phyloP scores from a whole-genome alignment of 495 filamentous ascomycete genomes.

The Hypoxylon lenormandii region DNA sequence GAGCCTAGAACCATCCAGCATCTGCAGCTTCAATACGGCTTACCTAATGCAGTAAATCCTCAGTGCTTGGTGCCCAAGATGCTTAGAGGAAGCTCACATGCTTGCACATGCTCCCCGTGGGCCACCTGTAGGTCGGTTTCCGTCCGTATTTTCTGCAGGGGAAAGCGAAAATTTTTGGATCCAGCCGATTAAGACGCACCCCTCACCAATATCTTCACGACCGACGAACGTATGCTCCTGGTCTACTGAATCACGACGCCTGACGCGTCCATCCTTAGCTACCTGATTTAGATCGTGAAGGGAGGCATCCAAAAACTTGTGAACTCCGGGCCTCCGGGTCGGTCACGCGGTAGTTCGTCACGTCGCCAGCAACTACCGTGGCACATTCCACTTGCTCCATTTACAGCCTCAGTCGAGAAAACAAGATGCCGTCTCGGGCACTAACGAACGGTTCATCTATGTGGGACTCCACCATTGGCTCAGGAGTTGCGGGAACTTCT shows the following conservation, averaged over 20 bases:
- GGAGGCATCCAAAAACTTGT: slow-evolving; percentile 12
- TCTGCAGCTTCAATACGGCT: slow-evolving; percentile 30
- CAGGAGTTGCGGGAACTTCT: slow-evolving; percentile 14
- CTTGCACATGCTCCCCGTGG: slow-evolving; percentile 16
- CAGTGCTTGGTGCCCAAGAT: slow-evolving; percentile 36
- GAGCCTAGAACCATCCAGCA: slow-evolving; percentile 41
- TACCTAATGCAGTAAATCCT: slow-evolving; percentile 34
- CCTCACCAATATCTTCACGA: slow-evolving; percentile 19
- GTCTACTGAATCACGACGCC: slow-evolving; percentile 12
- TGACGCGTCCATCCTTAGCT: slow-evolving; percentile 16
- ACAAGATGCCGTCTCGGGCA: slow-evolving; percentile 24
- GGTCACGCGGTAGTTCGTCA: slow-evolving; percentile 38
- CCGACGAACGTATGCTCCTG: slow-evolving; percentile 6
- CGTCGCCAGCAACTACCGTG: slow-evolving; percentile 37
- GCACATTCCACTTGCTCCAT: slow-evolving; percentile 5
- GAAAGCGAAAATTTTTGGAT: slow-evolving; percentile 21
- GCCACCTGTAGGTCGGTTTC: slow-evolving; percentile 15
- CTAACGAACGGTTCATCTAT: slow-evolving; percentile 29
- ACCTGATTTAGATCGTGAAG: slow-evolving; percentile 13
- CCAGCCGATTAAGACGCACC: slow-evolving; percentile 26
- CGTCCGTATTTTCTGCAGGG: slow-evolving; percentile 29
- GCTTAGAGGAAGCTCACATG: slow-evolving; percentile 27
- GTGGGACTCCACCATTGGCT: slow-evolving; percentile 41
- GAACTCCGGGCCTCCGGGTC: slow-evolving; percentile 8
- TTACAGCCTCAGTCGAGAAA: slow-evolving; percentile 17